Evolutionary conservation across 129 eudicot species (phyloP), one percentile per base, ranked within the genome.

Genomic region (Centrapalus pauciflorus): DNA sequence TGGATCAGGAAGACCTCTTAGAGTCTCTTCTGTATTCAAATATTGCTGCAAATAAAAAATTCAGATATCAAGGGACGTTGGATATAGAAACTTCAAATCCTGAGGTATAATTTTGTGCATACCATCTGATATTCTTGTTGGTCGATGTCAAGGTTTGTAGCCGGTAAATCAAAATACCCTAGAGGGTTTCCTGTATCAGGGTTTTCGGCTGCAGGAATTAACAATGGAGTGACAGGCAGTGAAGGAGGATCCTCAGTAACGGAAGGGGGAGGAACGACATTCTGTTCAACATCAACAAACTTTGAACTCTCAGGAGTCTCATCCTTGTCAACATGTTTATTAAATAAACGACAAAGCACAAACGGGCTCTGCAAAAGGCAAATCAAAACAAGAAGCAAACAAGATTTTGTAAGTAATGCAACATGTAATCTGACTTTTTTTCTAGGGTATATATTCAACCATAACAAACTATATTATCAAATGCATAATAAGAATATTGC

Each of bases 331-430:
- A 81, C 88, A 30, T 79, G 29, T 75, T 91, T 91, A 69, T 82
- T 91, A 21, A 91, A 84, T 59, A 87, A 77, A 23, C 93, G 93
- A 74, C 96, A 85, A 12, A 91, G 81, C 33, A 87, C 90, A 75
- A 72, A 91, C 21, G 96, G 76, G 32, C 75, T 76, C 96, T 89
- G 80, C 58, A 54, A 52, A 61, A 63, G 32, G 58, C 24, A 67
- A 64, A 75, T 41, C 20, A 65, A 61, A 27, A 35, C 38, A 17
- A 35, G 6, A 9, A 13, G 4, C 8, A 59, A 58, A 29, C 17
- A 30, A 0, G 7, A 16, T 8, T 9, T n/a, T 14, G 54, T 48
- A 48, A 48, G 54, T 16, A 6, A 48, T 7, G 11, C 54, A 6
- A 16, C 54, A 3, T 7, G 19, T 17, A n/a, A n/a, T n/a, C n/a